These are phyloP conservation scores for Diacronema lutheri DNA, from an alignment of 78 protist genomes.

Conservation along the genomic window DNA sequence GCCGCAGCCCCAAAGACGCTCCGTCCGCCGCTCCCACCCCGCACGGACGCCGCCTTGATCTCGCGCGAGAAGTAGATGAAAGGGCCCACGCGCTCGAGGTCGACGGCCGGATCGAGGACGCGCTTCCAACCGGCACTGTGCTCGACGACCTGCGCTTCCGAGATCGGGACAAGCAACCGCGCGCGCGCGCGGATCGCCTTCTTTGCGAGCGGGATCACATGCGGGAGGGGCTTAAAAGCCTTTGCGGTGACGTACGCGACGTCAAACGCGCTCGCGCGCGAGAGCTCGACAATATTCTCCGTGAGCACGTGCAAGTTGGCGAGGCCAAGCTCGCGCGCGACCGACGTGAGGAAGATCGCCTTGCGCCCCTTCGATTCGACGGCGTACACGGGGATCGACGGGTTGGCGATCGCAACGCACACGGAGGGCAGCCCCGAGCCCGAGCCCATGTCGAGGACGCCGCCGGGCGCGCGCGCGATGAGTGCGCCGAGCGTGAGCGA, in stretches of 20 bases:
- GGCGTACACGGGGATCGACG: neutral
- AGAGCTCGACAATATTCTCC: neutral
- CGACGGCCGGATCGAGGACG: too few relatives aligned
- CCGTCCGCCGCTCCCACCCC: too few relatives aligned
- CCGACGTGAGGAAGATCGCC: neutral
- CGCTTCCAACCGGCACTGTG: too few relatives aligned
- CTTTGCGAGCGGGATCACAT: neutral
- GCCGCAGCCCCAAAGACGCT: too few relatives aligned
- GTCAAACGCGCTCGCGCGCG: neutral
- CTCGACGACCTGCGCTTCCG: too few relatives aligned
- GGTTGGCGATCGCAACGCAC: neutral
- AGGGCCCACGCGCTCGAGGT: too few relatives aligned
- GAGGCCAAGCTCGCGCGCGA: neutral
- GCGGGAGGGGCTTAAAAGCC: conserved; percentile 8
- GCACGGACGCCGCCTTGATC: too few relatives aligned
- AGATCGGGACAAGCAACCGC: too few relatives aligned
- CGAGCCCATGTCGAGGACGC: neutral
- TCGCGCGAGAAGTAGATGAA: too few relatives aligned
- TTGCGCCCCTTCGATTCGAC: conserved; percentile 3
- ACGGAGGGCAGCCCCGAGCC: conserved; percentile 5
- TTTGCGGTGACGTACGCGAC: neutral
- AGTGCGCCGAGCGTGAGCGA: neutral
- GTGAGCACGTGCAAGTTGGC: neutral
- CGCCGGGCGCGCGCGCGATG: too few relatives aligned
- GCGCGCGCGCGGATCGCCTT: too few relatives aligned